Base-by-base conservation (phyloP, 495 filamentous ascomycete species). In the Trichoderma erinaceum region DNA sequence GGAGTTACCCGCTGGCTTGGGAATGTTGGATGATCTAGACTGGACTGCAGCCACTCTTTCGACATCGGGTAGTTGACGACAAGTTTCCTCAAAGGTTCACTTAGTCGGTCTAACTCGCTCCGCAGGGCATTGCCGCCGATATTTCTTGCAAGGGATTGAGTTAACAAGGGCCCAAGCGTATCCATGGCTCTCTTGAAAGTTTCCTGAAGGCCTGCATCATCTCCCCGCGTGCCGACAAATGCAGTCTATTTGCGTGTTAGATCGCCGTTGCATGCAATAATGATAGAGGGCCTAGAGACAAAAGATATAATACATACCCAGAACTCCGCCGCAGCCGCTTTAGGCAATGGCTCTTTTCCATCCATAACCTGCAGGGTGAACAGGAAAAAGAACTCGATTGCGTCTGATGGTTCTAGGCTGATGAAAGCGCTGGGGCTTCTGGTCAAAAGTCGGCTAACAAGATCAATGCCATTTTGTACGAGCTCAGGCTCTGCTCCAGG, bases 401-500 rank as follows among this genome's bases (percentile, higher is more conserved):
- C 78, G 7, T 80, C 76, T 5, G 77, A 68, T 1, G 82, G 78
- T 67, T 86, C 77, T 23, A 79, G 76, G 25, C 75, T 76, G 68
- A 88, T 80, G 25, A 92, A 78, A 21, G 87, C 75, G 25, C 83
- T 74, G 35, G 84, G 78, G 71, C 93, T 89, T 70, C 84, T 87
- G 4, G 84, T 82, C 66, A 95, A 76, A 38, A 93, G 78, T 64
- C 87, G 87, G 35, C 85, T 82, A 41, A 90, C 75, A 69, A 95
- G 87, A 52, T 90, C 86, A 68, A 95, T 89, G 43, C 89, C 86
- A 68, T 87, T 89, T 70, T 94, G 87, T 4, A 90, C 82, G 32
- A 96, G 83, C 72, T 97, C 92, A 2, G 92, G 91, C 50, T 97
- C 93, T 68, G 84, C 79, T 46, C 83, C 79, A 15, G 87, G 86